These are phyloP conservation scores for Stemphylium lycopersici DNA, from an alignment of 2,329 filamentous ascomycete species.

Conservation along the genomic window DNA sequence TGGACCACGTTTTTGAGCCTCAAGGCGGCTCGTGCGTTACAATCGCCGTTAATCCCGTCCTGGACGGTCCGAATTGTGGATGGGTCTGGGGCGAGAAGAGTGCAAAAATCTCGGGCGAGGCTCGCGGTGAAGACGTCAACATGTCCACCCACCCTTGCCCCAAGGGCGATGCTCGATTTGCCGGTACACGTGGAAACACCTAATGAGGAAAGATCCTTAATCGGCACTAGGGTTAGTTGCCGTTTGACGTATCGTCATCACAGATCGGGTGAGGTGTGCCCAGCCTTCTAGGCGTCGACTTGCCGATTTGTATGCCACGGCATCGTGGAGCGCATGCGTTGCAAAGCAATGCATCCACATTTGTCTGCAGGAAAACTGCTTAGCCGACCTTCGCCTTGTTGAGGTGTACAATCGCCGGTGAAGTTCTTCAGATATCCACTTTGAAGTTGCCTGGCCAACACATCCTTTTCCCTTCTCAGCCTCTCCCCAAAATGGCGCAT, in stretches of 20 bases:
- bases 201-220: conserved; percentile 1
- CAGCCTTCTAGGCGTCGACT: not conserved
- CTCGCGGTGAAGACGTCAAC: conserved; percentile 15
- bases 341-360: not conserved
- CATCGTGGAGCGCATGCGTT: not conserved
- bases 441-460: not conserved
- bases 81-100: conserved; percentile 7
- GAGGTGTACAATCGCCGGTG: not conserved
- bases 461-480: not conserved
- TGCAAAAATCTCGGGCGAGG: conserved; percentile 13
- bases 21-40: conserved; percentile 1
- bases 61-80: conserved; percentile 2
- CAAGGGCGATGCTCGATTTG: conserved; percentile 6
- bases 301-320: not conserved
- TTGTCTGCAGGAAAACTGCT: not conserved
- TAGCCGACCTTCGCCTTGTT: not conserved
- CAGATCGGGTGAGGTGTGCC: conserved; percentile 2
- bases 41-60: conserved; percentile 9
- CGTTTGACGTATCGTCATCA: conserved; percentile 10
- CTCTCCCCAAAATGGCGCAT: too few relatives aligned
- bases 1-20: conserved; percentile 18
- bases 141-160: not conserved
- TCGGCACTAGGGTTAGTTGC: conserved; percentile 3
- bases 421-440: not conserved
- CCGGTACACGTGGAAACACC: conserved; percentile 2